These are phyloP conservation scores for Nepenthes gracilis DNA, from an alignment of 148 eudicot species.

Conservation along the genomic window DNA sequence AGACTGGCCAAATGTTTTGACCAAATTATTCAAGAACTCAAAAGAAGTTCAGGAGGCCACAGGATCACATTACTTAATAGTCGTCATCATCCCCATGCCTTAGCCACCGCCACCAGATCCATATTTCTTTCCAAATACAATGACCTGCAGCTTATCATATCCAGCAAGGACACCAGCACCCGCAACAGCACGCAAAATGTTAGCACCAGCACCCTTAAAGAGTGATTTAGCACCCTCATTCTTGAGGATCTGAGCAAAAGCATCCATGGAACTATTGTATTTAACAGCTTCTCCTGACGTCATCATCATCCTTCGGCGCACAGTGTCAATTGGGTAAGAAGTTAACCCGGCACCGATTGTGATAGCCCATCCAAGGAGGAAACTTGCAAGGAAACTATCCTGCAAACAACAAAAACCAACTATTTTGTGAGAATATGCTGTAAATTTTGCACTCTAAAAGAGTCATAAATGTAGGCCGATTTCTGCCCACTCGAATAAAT, in stretches of 20 bases:
- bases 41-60: too few relatives aligned
- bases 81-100: too few relatives aligned
- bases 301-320: conserved; percentile 32
- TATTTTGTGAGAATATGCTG: too few relatives aligned
- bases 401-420: background rate
- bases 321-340: conserved; percentile 32
- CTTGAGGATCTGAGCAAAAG: conserved; percentile 19
- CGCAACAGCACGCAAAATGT: conserved; percentile 20
- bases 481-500: too few relatives aligned
- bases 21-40: too few relatives aligned
- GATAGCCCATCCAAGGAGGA: conserved; percentile 26
- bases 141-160: conserved; percentile 19
- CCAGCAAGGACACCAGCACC: conserved; percentile 16
- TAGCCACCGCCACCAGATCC: conserved; percentile 15
- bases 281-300: conserved; percentile 29
- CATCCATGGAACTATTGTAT: conserved; percentile 25
- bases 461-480: too few relatives aligned
- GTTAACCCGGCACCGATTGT: conserved; percentile 31
- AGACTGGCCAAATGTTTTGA: too few relatives aligned
- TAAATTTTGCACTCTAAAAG: too few relatives aligned
- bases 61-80: too few relatives aligned
- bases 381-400: conserved; percentile 21
- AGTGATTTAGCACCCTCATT: conserved; percentile 27
- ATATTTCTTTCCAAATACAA: conserved; percentile 19
- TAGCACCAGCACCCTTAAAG: conserved; percentile 16